Evolutionary conservation across 805 yeast species (phyloP).

Genomic region (Yarrowia divulgata): DNA sequence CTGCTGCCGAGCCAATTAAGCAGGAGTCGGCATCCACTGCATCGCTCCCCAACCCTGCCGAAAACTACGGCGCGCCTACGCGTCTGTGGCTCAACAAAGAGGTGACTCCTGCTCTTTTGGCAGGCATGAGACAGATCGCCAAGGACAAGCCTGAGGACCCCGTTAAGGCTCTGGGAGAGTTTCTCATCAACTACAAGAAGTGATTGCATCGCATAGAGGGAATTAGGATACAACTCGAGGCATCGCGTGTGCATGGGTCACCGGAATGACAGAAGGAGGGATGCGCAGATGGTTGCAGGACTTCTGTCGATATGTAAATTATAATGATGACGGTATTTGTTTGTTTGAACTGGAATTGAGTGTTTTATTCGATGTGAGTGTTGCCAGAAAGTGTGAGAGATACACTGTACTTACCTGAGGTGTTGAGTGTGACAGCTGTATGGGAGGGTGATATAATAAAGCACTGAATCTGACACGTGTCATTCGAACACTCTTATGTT

Average conservation of each 20-base stretch:
- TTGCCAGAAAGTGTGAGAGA: neutral
- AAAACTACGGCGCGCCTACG: constrained; percentile 64
- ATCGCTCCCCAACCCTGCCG: constrained; percentile 32
- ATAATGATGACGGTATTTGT: constrained; percentile 12
- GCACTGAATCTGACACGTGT: too few species aligned
- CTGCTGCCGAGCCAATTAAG: constrained; percentile 19
- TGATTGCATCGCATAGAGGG: neutral
- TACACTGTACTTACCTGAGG: too few species aligned
- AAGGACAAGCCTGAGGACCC: constrained; percentile 45
- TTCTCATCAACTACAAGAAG: constrained; percentile 41
- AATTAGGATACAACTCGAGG: neutral
- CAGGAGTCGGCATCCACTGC: constrained; percentile 16
- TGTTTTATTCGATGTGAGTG: neutral
- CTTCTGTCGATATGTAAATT: constrained; percentile 9
- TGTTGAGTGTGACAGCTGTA: too few species aligned
- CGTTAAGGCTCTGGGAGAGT: constrained; percentile 44
- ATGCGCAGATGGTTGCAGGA: too few species aligned
- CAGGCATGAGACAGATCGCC: constrained; percentile 67
- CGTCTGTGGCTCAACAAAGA: constrained; percentile 71
- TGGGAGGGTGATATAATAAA: too few species aligned
- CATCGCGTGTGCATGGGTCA: neutral
- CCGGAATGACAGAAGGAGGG: too few species aligned
- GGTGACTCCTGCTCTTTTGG: constrained; percentile 67
- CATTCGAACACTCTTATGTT: too few species aligned
- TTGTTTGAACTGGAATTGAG: neutral